A percentile compares a stretch with the other conserved stretches of the same genome.
Conservation (phyloP, 768 basidiomycete species). For the Suillus cothurnatus region DNA sequence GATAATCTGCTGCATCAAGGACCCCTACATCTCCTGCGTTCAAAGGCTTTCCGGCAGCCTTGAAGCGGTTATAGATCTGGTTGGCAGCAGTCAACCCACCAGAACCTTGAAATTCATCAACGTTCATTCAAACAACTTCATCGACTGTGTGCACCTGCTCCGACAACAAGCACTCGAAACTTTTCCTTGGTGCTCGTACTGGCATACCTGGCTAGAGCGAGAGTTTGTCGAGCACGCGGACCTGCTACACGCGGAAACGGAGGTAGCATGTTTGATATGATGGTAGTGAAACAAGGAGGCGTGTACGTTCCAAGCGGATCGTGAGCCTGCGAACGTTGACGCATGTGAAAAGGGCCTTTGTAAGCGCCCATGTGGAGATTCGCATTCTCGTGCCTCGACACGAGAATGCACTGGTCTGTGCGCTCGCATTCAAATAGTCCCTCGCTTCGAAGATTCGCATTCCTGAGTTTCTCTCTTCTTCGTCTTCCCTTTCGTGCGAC, state of each 20-base stretch:
- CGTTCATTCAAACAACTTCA: background rate
- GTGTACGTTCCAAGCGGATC: too few relatives aligned
- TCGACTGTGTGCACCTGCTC: slow-evolving; percentile 62
- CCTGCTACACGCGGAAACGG: slow-evolving; percentile 13
- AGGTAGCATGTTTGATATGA: slow-evolving; percentile 13
- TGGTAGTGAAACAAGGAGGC: slow-evolving; percentile 5
- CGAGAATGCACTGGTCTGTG: too few relatives aligned
- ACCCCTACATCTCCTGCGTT: slow-evolving; percentile 81
- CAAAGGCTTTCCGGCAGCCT: slow-evolving; percentile 65
- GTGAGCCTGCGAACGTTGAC: too few relatives aligned
- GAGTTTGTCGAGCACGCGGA: slow-evolving; percentile 11
- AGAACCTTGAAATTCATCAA: slow-evolving; percentile 52
- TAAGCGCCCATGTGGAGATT: too few relatives aligned
- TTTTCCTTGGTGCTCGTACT: slow-evolving; percentile 45
- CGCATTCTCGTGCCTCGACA: too few relatives aligned
- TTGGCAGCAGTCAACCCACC: slow-evolving; percentile 84
- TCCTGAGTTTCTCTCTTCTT: too few relatives aligned
- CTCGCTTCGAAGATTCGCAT: too few relatives aligned
- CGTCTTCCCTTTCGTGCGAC: too few relatives aligned
- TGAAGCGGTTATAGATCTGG: slow-evolving; percentile 84
- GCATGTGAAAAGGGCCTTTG: too few relatives aligned
- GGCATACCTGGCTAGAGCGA: slow-evolving; percentile 20
- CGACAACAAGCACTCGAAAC: slow-evolving; percentile 85
- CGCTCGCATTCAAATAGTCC: too few relatives aligned
- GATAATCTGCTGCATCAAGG: slow-evolving; percentile 77